Evolutionary conservation across 441 rosid species (phyloP).

Genomic region (Arabidopsis lyrata): DNA sequence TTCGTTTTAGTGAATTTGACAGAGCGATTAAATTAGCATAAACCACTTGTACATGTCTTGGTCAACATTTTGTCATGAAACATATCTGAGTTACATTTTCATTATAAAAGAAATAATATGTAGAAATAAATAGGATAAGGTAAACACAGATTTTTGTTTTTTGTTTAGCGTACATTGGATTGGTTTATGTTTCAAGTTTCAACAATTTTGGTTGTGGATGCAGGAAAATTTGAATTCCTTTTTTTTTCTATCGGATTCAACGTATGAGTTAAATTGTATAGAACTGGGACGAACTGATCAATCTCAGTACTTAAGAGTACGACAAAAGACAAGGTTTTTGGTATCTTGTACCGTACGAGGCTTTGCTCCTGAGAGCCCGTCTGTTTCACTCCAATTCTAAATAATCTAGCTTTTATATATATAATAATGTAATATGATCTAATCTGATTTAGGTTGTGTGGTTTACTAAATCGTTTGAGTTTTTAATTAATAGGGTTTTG

Average conservation of each 20-base stretch:
- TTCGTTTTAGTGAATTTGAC: neutral
- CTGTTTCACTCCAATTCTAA: too few species aligned
- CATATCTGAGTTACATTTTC: neutral
- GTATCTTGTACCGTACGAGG: constrained; percentile 3
- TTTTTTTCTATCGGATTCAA: neutral
- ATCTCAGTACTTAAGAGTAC: neutral
- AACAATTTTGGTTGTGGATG: constrained; percentile 17
- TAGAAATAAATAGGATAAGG: neutral
- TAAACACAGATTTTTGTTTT: neutral
- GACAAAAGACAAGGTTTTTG: neutral
- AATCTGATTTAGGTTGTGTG: neutral
- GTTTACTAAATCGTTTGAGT: neutral
- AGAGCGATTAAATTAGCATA: neutral
- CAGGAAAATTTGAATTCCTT: neutral
- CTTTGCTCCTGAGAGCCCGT: neutral
- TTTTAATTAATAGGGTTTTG: neutral
- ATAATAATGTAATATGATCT: too few species aligned
- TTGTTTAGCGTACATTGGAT: neutral
- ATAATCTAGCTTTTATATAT: too few species aligned
- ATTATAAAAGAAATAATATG: too few species aligned
- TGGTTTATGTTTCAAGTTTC: constrained; percentile 19
- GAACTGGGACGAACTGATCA: neutral
- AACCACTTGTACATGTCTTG: neutral
- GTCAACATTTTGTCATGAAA: neutral
- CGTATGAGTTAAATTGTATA: constrained; percentile 1